These are phyloP conservation scores for Talaromyces sp. DNA, from an alignment of 2,329 filamentous ascomycete species.

Conservation along the genomic window DNA sequence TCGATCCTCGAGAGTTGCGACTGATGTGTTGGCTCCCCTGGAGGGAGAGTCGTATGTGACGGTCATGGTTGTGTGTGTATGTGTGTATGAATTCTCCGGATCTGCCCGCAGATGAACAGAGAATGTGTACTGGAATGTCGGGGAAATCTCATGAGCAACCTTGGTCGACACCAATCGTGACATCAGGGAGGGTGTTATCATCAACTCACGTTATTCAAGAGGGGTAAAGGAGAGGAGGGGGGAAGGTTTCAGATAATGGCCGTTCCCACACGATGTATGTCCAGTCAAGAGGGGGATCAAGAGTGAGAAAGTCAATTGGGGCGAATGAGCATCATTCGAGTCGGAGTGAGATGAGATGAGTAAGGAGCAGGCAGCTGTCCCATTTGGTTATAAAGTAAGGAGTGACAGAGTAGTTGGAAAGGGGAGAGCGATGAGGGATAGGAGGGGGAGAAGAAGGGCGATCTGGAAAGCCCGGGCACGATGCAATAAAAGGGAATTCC, in stretches of 20 bases:
- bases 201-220: constrained; percentile 21
- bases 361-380: constrained; percentile 23
- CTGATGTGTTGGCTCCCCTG: constrained; percentile 61
- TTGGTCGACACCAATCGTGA: not conserved
- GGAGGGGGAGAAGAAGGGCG: constrained; percentile 17
- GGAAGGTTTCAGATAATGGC: constrained; percentile 1
- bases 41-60: constrained; percentile 73
- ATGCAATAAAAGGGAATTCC: constrained; percentile 32
- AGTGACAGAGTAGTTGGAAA: constrained; percentile 28
- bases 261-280: constrained; percentile 3
- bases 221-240: constrained; percentile 13
- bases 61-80: constrained; percentile 62
- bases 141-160: not conserved
- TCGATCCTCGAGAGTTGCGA: constrained; percentile 75
- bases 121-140: constrained; percentile 11
- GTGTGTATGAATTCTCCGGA: constrained; percentile 31
- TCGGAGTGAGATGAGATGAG: constrained; percentile 14
- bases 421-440: constrained; percentile 18
- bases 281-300: constrained; percentile 2
- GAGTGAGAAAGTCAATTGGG: constrained; percentile 25
- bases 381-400: constrained; percentile 30
- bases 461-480: constrained; percentile 27
- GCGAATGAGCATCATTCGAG: constrained; percentile 34
- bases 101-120: constrained; percentile 46
- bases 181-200: constrained; percentile 5